Evolutionary conservation across 78 protist species (phyloP).

Genomic region (Cavenderia fasciculata): DNA sequence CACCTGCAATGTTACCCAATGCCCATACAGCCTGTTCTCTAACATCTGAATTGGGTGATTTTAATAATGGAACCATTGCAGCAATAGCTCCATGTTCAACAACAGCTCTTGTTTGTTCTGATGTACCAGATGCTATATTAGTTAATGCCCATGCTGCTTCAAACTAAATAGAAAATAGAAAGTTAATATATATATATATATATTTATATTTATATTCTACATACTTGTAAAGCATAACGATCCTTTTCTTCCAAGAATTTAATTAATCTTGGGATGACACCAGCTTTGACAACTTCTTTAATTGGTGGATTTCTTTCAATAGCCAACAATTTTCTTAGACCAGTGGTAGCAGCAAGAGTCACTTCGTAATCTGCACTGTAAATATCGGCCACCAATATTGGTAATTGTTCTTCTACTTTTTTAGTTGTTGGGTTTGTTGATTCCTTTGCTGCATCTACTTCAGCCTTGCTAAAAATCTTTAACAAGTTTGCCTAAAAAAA

Average conservation of each 20-base stretch:
- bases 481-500: no score
- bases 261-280: conserved; percentile 93
- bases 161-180: conserved; percentile 34
- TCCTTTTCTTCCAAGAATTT: conserved; percentile 69
- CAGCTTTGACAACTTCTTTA: conserved; percentile 89
- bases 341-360: conserved; percentile 59
- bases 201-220: background rate
- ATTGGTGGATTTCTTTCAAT: conserved; percentile 94
- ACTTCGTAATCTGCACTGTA: background rate
- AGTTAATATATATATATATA: background rate
- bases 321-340: conserved; percentile 92
- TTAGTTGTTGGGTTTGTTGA: no score
- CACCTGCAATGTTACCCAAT: conserved; percentile 99
- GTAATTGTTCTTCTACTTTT: no score
- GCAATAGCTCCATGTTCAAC: conserved; percentile 90
- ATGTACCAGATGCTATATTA: conserved; percentile 96
- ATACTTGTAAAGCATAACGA: conserved; percentile 3
- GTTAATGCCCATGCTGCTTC: conserved; percentile 98
- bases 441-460: no score
- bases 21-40: conserved; percentile 98
- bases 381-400: no score
- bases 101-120: conserved; percentile 90
- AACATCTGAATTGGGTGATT: conserved; percentile 84
- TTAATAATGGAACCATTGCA: conserved; percentile 87
- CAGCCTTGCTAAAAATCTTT: no score